Evolutionary conservation across 257 asterid species (phyloP).

Genomic region (Jasminum sambac): DNA sequence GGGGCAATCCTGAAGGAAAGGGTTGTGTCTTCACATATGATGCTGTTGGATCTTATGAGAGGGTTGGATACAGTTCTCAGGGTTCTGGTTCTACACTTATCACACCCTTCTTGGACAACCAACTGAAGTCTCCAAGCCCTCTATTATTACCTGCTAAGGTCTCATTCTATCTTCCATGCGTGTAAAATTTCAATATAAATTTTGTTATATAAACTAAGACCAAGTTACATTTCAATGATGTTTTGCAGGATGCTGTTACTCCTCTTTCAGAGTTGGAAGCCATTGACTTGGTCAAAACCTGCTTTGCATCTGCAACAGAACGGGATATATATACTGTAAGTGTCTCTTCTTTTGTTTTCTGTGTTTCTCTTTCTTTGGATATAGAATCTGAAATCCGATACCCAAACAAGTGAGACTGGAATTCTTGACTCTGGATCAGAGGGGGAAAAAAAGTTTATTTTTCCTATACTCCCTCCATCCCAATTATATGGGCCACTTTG

Average conservation of each 20-base stretch:
- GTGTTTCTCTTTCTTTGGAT: background rate
- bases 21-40: constrained; percentile 97
- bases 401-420: background rate
- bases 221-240: background rate
- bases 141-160: constrained; percentile 58
- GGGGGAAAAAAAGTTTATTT: too few relatives aligned
- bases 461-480: too few relatives aligned
- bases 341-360: constrained; percentile 1
- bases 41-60: constrained; percentile 95
- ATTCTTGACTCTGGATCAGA: background rate
- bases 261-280: constrained; percentile 84
- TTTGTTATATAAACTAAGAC: background rate
- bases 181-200: background rate
- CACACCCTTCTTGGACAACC: constrained; percentile 92
- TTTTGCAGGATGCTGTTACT: constrained; percentile 61
- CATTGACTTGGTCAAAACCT: constrained; percentile 80
- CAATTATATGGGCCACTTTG: too few relatives aligned
- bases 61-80: constrained; percentile 97
- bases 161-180: constrained; percentile 2
- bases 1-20: constrained; percentile 54
- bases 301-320: constrained; percentile 81
- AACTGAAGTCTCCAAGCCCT: constrained; percentile 69
- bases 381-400: background rate
- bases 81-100: constrained; percentile 95
- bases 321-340: constrained; percentile 79